phyloP scores from a whole-genome alignment of 2,329 filamentous ascomycete genomes.

The Aspergillus cejpii region DNA sequence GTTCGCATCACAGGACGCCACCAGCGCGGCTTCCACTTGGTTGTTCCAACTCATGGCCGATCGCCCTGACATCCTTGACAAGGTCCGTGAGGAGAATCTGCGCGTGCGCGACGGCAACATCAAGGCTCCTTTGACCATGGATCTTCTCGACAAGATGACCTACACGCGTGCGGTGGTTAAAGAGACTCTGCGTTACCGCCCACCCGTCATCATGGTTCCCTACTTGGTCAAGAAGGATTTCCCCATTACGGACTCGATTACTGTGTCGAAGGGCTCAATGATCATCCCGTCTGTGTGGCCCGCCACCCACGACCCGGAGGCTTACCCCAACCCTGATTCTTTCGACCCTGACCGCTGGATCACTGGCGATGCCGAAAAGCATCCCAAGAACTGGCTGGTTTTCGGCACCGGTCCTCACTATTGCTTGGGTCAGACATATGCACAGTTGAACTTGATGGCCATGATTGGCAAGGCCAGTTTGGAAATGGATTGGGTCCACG shows the following conservation, averaged over 20 bases:
- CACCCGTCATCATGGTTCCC: conserved; percentile 94
- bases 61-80: conserved; percentile 83
- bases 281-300: conserved; percentile 86
- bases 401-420: conserved; percentile 96
- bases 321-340: conserved; percentile 80
- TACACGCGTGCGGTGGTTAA: conserved; percentile 90
- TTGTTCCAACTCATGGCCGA: conserved; percentile 91
- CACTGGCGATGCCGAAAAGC: conserved; percentile 77
- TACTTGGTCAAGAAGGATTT: conserved; percentile 94
- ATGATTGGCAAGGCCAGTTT: conserved; percentile 87
- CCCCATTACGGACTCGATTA: conserved; percentile 80
- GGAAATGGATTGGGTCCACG: conserved; percentile 82
- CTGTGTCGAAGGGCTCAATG: conserved; percentile 93
- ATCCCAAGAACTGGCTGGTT: conserved; percentile 93
- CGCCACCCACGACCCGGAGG: conserved; percentile 83
- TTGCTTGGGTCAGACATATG: conserved; percentile 90
- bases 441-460: conserved; percentile 77
- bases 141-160: conserved; percentile 77
- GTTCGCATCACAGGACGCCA: conserved; percentile 95
- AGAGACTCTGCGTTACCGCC: conserved; percentile 86
- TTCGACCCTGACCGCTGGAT: conserved; percentile 93
- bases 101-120: conserved; percentile 67
- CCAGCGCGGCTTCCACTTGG: conserved; percentile 88
- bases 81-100: conserved; percentile 86
- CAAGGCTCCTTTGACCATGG: conserved; percentile 65